Evolutionary conservation across 2,329 filamentous ascomycete genomes (phyloP), one percentile per base, ranked within the genome.

Genomic region (Exophiala spinifera): DNA sequence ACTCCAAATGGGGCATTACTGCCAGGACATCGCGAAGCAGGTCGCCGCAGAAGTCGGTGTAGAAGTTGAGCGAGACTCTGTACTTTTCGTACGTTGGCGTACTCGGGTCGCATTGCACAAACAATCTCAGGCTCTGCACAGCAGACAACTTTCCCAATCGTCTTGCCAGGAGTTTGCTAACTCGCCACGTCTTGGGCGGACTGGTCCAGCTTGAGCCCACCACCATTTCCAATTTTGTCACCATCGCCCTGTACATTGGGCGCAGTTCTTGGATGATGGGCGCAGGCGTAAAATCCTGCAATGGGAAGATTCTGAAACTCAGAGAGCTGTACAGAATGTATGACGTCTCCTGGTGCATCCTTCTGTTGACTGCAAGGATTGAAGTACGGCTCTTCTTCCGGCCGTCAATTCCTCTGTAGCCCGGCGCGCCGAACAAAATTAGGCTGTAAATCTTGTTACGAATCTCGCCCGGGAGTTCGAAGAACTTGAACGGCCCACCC

Each of bases 141-240:
- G 72, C 72, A 8, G 45, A 51, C 15, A 63, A 46, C 37, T 45
- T 55, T 36, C 48, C 54, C 11, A 65, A 47, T 25, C 56, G 53
- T 13, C 60, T 69, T 0, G 81, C 79, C 6, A 84, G 69, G 1
- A 70, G 62, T 13, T 71, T 67, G 45, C 76, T 74, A 14, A 80
- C 75, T 15, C 73, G 74, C 77, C 82, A 84, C 50, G 74, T 74
- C 47, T 71, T 71, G 13, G 82, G 82, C 20, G 81, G 80, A 36
- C 72, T 72, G 3, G 74, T 80, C 79, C 82, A 85, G 51, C 80
- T 81, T 2, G 79, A 80, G 0, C 82, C 82, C 3, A 85, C 67
- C 3, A 81, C 74, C 57, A 85, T 66, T 65, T 84, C 81, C 36
- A 84, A 64, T 3, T 74, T 76, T 11, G 74, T 77, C 50, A 85